phyloP scores from a whole-genome alignment of 2,329 filamentous ascomycete genomes.

The Uncinocarpus reesii region DNA sequence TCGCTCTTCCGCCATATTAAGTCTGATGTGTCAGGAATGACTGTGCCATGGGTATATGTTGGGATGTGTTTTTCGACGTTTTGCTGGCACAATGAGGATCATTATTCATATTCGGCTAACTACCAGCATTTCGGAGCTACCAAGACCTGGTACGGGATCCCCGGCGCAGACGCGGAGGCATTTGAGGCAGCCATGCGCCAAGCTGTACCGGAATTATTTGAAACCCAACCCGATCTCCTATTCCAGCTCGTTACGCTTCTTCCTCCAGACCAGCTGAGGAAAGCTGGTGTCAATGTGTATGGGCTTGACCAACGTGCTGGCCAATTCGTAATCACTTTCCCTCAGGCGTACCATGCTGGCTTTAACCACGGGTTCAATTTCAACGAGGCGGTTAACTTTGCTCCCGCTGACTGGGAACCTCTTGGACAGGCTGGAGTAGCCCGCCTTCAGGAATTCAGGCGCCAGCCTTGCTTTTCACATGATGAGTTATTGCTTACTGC shows the following conservation, averaged over 20 bases:
- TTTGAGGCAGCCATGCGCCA: constrained; percentile 94
- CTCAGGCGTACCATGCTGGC: constrained; percentile 91
- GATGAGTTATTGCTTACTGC: constrained; percentile 90
- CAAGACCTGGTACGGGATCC: constrained; percentile 98
- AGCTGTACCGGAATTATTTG: constrained; percentile 90
- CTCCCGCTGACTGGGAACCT: constrained; percentile 88
- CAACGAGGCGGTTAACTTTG: constrained; percentile 98
- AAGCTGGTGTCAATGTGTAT: constrained; percentile 85
- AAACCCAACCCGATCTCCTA: constrained; percentile 88
- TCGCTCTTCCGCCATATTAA: constrained; percentile 96
- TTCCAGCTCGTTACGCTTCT: constrained; percentile 96
- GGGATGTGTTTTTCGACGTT: constrained; percentile 99
- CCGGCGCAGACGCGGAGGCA: constrained; percentile 81
- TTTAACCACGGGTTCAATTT: constrained; percentile 99
- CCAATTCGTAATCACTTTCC: constrained; percentile 93
- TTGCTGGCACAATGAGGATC: constrained; percentile 98
- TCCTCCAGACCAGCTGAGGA: constrained; percentile 83
- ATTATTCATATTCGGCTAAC: constrained; percentile 94
- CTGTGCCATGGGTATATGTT: constrained; percentile 96
- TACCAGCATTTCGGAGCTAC: constrained; percentile 98
- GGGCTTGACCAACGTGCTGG: constrained; percentile 93
- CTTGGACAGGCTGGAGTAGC: constrained; percentile 79
- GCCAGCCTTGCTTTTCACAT: constrained; percentile 93
- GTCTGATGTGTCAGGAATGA: constrained; percentile 97
- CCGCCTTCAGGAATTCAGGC: constrained; percentile 72